Evolutionary conservation across 164 flowering plant species (phyloP).

Genomic region (Macadamia tetraphylla): DNA sequence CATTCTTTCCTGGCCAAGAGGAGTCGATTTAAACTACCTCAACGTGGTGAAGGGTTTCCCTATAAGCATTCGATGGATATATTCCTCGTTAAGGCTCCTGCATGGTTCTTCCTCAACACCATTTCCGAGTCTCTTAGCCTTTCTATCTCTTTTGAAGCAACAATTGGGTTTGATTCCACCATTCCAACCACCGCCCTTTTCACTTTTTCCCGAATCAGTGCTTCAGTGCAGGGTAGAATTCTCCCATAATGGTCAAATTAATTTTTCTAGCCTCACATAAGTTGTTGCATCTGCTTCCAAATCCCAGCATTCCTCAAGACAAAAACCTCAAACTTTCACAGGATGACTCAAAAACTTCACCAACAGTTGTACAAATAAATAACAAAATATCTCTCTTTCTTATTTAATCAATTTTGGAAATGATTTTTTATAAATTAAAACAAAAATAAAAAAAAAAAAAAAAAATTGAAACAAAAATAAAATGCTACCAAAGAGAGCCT

Average conservation of each 20-base stretch:
- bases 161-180: conserved; percentile 97
- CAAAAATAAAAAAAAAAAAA: too few relatives aligned
- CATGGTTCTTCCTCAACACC: conserved; percentile 88
- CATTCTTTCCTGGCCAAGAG: not conserved
- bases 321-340: conserved; percentile 61
- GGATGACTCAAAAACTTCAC: conserved; percentile 11
- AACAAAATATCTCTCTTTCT: not conserved
- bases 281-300: conserved; percentile 86
- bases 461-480: too few relatives aligned
- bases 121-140: conserved; percentile 63
- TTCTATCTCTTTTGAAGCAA: conserved; percentile 75
- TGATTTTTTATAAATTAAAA: too few relatives aligned
- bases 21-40: conserved; percentile 36
- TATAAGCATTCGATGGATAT: conserved; percentile 69
- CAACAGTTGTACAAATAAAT: not conserved
- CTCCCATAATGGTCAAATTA: conserved; percentile 95
- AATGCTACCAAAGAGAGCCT: too few relatives aligned
- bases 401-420: not conserved
- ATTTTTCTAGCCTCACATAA: conserved; percentile 75
- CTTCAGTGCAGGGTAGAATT: conserved; percentile 95
- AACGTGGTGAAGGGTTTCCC: conserved; percentile 76
- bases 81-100: conserved; percentile 75
- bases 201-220: conserved; percentile 82
- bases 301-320: conserved; percentile 84
- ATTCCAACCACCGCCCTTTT: conserved; percentile 85